Evolutionary conservation across 495 filamentous ascomycete genomes (phyloP).

Genomic region (Penicillium flavigenum): DNA sequence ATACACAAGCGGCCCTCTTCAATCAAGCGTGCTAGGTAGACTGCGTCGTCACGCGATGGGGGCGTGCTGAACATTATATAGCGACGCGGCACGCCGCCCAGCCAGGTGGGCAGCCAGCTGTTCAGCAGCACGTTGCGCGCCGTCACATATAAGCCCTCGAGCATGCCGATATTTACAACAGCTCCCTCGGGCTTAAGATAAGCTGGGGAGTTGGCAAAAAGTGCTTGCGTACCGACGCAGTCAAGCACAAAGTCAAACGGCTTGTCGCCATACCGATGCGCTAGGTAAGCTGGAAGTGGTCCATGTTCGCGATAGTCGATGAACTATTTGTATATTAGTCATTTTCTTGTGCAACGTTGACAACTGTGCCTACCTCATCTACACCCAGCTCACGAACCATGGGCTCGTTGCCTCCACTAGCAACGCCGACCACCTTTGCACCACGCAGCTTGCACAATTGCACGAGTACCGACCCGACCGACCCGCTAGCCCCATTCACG

Average conservation of each 20-base stretch:
- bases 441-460: conserved; percentile 29
- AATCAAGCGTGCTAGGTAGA: conserved; percentile 26
- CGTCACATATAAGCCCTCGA: conserved; percentile 24
- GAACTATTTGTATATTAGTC: conserved; percentile 23
- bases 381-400: conserved; percentile 26
- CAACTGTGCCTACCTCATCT: conserved; percentile 21
- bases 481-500: conserved; percentile 31
- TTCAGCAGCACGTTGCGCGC: conserved; percentile 32
- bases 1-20: conserved; percentile 34
- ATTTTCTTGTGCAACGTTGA: not conserved
- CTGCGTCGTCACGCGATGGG: conserved; percentile 22
- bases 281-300: conserved; percentile 25
- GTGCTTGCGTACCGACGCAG: conserved; percentile 34
- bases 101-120: conserved; percentile 29
- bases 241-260: conserved; percentile 43
- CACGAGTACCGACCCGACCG: conserved; percentile 22
- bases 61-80: conserved; percentile 35
- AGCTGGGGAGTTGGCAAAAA: conserved; percentile 30
- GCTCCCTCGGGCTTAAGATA: conserved; percentile 39
- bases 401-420: conserved; percentile 28
- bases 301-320: conserved; percentile 36
- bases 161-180: conserved; percentile 38
- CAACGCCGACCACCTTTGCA: conserved; percentile 25
- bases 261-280: conserved; percentile 24
- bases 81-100: conserved; percentile 39